These are phyloP conservation scores for Exophiala mesophila DNA, from an alignment of 2,329 filamentous ascomycete species.

Conservation along the genomic window DNA sequence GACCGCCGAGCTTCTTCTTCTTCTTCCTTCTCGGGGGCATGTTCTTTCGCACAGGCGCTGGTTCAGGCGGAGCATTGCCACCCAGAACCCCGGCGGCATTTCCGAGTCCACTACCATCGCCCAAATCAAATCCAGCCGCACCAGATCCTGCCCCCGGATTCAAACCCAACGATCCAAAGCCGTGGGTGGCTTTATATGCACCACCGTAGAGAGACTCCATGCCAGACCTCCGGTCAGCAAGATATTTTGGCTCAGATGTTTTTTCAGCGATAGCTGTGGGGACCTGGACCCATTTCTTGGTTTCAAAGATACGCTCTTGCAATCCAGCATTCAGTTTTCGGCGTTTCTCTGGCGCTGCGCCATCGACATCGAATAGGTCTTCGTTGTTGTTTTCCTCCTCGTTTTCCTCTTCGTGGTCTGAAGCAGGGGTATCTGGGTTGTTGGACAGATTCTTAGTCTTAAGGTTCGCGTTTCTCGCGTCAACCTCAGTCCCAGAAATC, in stretches of 20 bases:
- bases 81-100: conserved; percentile 16
- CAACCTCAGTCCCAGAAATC: conserved; percentile 27
- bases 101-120: conserved; percentile 21
- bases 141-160: conserved; percentile 8
- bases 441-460: conserved; percentile 15
- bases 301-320: conserved; percentile 49
- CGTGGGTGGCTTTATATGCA: conserved; percentile 23
- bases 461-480: conserved; percentile 22
- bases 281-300: conserved; percentile 55
- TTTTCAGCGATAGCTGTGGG: conserved; percentile 50
- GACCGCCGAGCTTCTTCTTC: conserved; percentile 27
- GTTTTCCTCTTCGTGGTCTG: conserved; percentile 32
- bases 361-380: conserved; percentile 37
- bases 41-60: conserved; percentile 22
- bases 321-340: conserved; percentile 14
- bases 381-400: conserved; percentile 38
- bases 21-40: conserved; percentile 26
- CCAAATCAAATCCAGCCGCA: conserved; percentile 20
- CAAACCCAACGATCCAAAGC: conserved; percentile 17
- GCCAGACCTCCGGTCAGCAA: conserved; percentile 58
- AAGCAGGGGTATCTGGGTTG: conserved; percentile 22
- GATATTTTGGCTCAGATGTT: conserved; percentile 55
- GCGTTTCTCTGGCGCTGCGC: conserved; percentile 10
- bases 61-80: conserved; percentile 6
- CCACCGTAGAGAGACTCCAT: conserved; percentile 47